Evolutionary conservation across 176 grass and related monocot genomes (phyloP).

Genomic region (Musa beccarii): DNA sequence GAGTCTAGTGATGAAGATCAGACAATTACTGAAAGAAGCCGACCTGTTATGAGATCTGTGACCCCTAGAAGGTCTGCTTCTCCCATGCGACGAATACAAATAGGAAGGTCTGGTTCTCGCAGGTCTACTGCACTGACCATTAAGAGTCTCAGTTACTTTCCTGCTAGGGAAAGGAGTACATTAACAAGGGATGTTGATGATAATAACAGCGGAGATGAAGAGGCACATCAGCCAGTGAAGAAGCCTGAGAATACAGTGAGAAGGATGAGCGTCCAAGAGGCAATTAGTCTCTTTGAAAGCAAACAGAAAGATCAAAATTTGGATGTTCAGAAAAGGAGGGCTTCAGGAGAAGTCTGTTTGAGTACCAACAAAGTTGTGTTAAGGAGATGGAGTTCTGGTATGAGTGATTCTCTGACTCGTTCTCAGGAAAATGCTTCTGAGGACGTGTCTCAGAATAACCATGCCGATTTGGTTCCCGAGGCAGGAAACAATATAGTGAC

Average conservation of each 20-base stretch:
- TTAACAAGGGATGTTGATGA: conserved; percentile 65
- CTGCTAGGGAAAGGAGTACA: conserved; percentile 61
- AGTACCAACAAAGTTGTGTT: conserved; percentile 60
- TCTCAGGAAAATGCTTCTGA: conserved; percentile 48
- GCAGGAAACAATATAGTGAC: conserved; percentile 32
- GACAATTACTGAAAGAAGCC: conserved; percentile 73
- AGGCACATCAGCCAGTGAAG: conserved; percentile 52
- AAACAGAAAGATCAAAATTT: conserved; percentile 69
- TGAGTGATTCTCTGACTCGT: conserved; percentile 56
- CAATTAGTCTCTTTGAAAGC: conserved; percentile 92
- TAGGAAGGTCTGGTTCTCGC: conserved; percentile 91
- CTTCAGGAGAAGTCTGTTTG: conserved; percentile 42
- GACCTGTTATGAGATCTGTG: conserved; percentile 66
- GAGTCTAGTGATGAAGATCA: conserved; percentile 56
- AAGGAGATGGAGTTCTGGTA: conserved; percentile 91
- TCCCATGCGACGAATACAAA: conserved; percentile 93
- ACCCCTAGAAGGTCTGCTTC: conserved; percentile 97
- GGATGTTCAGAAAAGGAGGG: conserved; percentile 62
- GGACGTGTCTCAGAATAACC: conserved; percentile 44
- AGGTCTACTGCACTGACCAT: conserved; percentile 80
- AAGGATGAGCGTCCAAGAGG: conserved; percentile 96
- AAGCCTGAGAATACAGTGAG: conserved; percentile 67
- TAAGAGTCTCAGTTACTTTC: conserved; percentile 88
- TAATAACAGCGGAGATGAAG: conserved; percentile 45
- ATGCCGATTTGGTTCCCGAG: conserved; percentile 24